Conservation (phyloP, 192 early-diverging fungal species). For the Phlyctochytrium arcticum region DNA sequence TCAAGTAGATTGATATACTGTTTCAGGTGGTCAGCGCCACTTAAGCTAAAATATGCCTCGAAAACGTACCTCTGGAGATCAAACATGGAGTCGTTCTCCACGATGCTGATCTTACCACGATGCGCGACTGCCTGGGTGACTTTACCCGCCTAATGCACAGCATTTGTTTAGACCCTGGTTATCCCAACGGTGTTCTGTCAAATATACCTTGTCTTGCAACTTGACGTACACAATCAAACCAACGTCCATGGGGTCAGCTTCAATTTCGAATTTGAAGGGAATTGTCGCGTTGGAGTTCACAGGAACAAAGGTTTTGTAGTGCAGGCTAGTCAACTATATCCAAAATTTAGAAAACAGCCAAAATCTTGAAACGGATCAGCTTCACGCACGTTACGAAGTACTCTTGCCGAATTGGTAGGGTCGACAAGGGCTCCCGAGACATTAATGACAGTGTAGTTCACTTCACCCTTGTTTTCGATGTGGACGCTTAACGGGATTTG, state of each 20-base stretch:
- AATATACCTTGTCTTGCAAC: conserved; percentile 37
- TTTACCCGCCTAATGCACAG: conserved; percentile 19
- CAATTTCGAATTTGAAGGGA: conserved; percentile 44
- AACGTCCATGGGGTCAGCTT: conserved; percentile 41
- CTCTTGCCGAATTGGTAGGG: not conserved
- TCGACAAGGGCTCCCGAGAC: conserved; percentile 15
- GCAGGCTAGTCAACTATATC: conserved; percentile 25
- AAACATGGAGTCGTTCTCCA: conserved; percentile 51
- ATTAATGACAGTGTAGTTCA: conserved; percentile 5
- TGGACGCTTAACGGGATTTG: not conserved
- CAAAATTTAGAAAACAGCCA: not conserved
- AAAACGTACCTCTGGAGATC: conserved; percentile 49
- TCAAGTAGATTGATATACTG: conserved; percentile 47
- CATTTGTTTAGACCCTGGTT: not conserved
- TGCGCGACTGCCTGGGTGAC: conserved; percentile 40
- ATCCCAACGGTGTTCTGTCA: not conserved
- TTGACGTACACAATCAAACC: conserved; percentile 42
- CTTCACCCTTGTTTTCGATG: conserved; percentile 16
- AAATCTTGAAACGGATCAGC: not conserved
- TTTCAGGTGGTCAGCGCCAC: not conserved
- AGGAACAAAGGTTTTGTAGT: conserved; percentile 30
- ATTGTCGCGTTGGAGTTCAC: conserved; percentile 32
- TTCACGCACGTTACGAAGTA: conserved; percentile 19
- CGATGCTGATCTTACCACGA: conserved; percentile 39
- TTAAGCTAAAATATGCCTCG: not conserved